Conservation (phyloP, 805 yeast species). For the Candida schatavii region DNA sequence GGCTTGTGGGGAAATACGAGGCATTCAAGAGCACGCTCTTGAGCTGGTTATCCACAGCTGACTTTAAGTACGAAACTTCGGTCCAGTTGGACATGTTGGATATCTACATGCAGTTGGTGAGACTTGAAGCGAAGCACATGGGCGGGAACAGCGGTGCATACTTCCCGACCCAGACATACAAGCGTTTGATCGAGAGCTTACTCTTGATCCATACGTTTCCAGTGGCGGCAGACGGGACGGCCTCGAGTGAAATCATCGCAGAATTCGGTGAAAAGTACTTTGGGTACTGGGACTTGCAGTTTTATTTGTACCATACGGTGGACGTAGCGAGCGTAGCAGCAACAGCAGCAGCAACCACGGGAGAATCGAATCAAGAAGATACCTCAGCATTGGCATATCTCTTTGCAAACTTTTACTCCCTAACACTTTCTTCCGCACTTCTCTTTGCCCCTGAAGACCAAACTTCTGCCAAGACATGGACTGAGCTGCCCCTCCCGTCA, state of each 20-base stretch:
- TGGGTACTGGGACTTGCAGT: constrained; percentile 75
- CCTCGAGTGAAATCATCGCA: constrained; percentile 43
- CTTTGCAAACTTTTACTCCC: constrained; percentile 40
- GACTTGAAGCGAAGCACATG: constrained; percentile 52
- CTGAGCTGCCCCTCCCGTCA: constrained; percentile 32
- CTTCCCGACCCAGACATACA: constrained; percentile 60
- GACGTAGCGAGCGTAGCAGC: constrained; percentile 10
- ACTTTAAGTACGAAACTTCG: constrained; percentile 44
- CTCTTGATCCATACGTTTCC: constrained; percentile 9
- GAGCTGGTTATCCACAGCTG: constrained; percentile 32
- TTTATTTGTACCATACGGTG: constrained; percentile 59
- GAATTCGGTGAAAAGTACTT: constrained; percentile 56
- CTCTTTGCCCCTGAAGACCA: constrained; percentile 24
- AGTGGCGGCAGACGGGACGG: constrained; percentile 5
- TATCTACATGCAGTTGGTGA: constrained; percentile 51
- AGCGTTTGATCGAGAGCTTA: constrained; percentile 33
- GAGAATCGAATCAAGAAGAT: constrained; percentile 6
- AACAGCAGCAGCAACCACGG: neutral
- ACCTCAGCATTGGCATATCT: constrained; percentile 8
- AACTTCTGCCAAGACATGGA: constrained; percentile 25
- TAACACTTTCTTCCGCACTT: constrained; percentile 16
- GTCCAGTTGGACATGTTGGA: constrained; percentile 56
- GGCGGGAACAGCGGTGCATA: constrained; percentile 51
- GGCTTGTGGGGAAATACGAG: constrained; percentile 62
- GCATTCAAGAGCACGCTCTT: constrained; percentile 47